Conservation (phyloP, 2,329 filamentous ascomycete genomes). For the Cercospora brassicicola region DNA sequence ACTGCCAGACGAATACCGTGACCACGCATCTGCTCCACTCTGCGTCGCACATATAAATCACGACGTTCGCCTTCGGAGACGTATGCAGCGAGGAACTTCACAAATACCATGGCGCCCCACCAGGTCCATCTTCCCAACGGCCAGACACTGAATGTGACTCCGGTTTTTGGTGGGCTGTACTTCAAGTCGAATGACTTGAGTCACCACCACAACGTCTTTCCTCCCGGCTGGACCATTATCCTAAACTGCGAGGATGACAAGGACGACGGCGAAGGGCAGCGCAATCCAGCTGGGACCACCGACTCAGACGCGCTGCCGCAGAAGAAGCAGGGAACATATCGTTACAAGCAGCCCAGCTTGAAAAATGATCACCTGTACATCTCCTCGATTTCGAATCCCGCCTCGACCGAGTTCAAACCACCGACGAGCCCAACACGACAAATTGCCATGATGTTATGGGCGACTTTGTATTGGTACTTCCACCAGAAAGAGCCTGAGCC, state of each 20-base stretch:
- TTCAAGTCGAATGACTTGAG: slow-evolving; percentile 82
- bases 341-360: slow-evolving; percentile 74
- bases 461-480: slow-evolving; percentile 95
- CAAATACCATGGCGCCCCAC: slow-evolving; percentile 43
- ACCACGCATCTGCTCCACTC: neutral
- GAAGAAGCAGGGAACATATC: slow-evolving; percentile 53
- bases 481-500: slow-evolving; percentile 75
- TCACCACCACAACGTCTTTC: slow-evolving; percentile 68
- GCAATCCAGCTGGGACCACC: slow-evolving; percentile 13
- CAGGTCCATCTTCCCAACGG: slow-evolving; percentile 80
- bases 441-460: slow-evolving; percentile 96
- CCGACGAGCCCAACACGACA: slow-evolving; percentile 79
- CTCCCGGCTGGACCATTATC: slow-evolving; percentile 86
- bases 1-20: neutral
- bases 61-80: neutral
- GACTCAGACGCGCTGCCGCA: slow-evolving; percentile 20
- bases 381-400: slow-evolving; percentile 84
- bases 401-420: slow-evolving; percentile 75
- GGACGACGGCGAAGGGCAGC: slow-evolving; percentile 37
- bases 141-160: slow-evolving; percentile 74
- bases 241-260: slow-evolving; percentile 66
- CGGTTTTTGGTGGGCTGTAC: slow-evolving; percentile 86
- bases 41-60: neutral
- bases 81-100: neutral
- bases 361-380: slow-evolving; percentile 83